Conservation (phyloP, 768 basidiomycete species). For the Lentinula guzmanii region DNA sequence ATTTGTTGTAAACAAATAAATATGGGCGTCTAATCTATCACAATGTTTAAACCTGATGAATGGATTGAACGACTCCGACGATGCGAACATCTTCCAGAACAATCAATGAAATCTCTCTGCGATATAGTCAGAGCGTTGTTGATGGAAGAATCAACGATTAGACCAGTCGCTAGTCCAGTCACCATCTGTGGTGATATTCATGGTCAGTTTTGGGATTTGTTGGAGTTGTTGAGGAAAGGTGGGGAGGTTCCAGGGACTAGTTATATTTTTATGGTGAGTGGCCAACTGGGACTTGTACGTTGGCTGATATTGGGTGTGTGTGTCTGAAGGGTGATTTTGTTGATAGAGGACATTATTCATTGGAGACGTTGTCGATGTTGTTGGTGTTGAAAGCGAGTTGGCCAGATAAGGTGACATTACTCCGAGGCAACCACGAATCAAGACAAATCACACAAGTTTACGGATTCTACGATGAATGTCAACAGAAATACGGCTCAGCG, state of each 20-base stretch:
- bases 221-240: slow-evolving; percentile 84
- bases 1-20: too few relatives aligned
- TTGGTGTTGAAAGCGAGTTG: slow-evolving; percentile 92
- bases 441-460: slow-evolving; percentile 98
- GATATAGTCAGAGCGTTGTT: slow-evolving; percentile 82
- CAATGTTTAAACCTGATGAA: slow-evolving; percentile 47
- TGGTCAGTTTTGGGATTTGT: slow-evolving; percentile 95
- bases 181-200: slow-evolving; percentile 97
- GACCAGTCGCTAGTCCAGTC: slow-evolving; percentile 91
- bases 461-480: slow-evolving; percentile 98
- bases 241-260: slow-evolving; percentile 83
- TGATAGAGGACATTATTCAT: slow-evolving; percentile 91
- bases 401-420: slow-evolving; percentile 85
- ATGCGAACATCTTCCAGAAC: slow-evolving; percentile 85
- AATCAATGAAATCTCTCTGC: slow-evolving; percentile 92
- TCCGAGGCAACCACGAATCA: slow-evolving; percentile 95
- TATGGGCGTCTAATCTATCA: slow-evolving; percentile 18
- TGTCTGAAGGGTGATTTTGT: slow-evolving; percentile 85
- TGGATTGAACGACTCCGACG: slow-evolving; percentile 87
- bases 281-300: slow-evolving; percentile 21
- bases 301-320: background rate
- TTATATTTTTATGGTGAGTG: slow-evolving; percentile 94
- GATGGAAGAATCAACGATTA: slow-evolving; percentile 96
- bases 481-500: slow-evolving; percentile 94
- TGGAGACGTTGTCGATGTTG: slow-evolving; percentile 90